Base-by-base conservation (phyloP, 306 rosid species). In the Quercus cerris region DNA sequence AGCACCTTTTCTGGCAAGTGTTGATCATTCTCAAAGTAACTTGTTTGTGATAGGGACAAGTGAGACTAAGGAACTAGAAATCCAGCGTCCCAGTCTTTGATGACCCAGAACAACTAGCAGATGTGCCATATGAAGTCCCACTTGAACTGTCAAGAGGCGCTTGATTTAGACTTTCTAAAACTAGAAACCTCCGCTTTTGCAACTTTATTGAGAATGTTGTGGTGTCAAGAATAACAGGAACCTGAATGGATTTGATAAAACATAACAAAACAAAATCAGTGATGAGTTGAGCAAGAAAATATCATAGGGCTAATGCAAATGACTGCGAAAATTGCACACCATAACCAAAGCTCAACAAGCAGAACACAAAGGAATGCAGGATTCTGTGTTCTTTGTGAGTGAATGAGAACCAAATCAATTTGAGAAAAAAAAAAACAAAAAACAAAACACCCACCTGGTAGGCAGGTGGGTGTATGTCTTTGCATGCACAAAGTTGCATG, bases 141-240 rank as follows among this genome's bases (percentile, higher is more conserved):
- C 85, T 85, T 66, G 97, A 86, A 70, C 90, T 94, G 15, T 94
- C 95, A 31, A 91, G 76, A 22, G 93, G 97, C 23, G 97, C 99
- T 85, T 94, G 99, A 75, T 94, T 94, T 55, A 92, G 90, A 84
- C 97, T 90, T 79, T 94, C 98, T 71, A 94, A 87, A 78, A 87
- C 89, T 86, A 94, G 77, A 81, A 74, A 92, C 78, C 97, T 89
- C 75, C 93, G 75, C 85, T 83, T 94, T 78, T 86, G 92, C 84
- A 94, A 81, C 88, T 93, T 93, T 76, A 90, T 87, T 69, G 99
- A 91, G 89, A 85, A 90, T 27, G 97, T 91, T 56, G 94, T 81
- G 2, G 95, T 86, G 64, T 91, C 97, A 33, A 89, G 99, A 81
- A 91, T 91, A 82, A 88, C 81, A 20, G 94, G 93, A 81, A 93